Evolutionary conservation across 2,329 filamentous ascomycete genomes (phyloP).

Genomic region (Alternaria longipes): DNA sequence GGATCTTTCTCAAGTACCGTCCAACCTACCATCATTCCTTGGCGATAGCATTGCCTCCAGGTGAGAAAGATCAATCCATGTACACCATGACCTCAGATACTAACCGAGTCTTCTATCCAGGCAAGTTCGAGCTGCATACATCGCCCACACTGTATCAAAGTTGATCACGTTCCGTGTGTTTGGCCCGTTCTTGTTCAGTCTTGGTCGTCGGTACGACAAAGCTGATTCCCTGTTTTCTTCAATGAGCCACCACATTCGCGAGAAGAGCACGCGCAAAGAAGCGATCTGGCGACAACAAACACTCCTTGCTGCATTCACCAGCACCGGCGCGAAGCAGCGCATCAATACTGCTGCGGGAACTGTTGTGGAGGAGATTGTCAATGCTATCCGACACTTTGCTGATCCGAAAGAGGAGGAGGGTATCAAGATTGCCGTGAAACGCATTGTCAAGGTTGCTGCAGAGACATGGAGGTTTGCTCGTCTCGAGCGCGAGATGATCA

Average conservation of each 20-base stretch:
- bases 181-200: conserved; percentile 66
- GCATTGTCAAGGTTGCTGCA: conserved; percentile 66
- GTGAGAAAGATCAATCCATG: conserved; percentile 25
- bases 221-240: conserved; percentile 65
- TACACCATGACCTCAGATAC: neutral
- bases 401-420: conserved; percentile 61
- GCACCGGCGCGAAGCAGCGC: conserved; percentile 64
- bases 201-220: conserved; percentile 63
- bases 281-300: conserved; percentile 68
- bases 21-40: conserved; percentile 63
- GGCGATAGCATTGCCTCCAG: conserved; percentile 61
- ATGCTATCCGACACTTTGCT: conserved; percentile 63
- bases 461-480: conserved; percentile 68
- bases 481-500: conserved; percentile 65
- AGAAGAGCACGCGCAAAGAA: conserved; percentile 65
- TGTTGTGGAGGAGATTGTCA: conserved; percentile 66
- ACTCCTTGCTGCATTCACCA: conserved; percentile 65
- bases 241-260: conserved; percentile 64
- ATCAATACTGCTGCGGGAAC: conserved; percentile 65
- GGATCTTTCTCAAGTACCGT: conserved; percentile 61
- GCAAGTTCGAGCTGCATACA: conserved; percentile 63
- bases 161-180: conserved; percentile 66
- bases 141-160: conserved; percentile 65
- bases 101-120: conserved; percentile 30
- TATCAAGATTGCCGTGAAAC: conserved; percentile 61